Evolutionary conservation across 75 land plant genomes (phyloP).

Genomic region (Picea sitchensis): DNA sequence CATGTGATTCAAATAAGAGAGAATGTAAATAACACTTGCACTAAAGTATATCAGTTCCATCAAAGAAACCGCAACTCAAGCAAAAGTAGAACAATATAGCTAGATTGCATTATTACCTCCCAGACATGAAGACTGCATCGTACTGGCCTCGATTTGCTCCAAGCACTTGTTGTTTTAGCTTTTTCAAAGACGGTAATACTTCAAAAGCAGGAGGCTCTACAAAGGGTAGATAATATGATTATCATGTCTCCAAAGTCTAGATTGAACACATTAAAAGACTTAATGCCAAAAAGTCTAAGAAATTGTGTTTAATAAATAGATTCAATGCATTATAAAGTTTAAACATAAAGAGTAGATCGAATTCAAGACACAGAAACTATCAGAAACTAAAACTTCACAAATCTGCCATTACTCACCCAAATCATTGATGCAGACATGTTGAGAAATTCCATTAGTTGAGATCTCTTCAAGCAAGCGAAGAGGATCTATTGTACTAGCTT

Average conservation of each 20-base stretch:
- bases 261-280: not conserved
- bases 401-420: slow-evolving; percentile 57
- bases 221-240: slow-evolving; percentile 3
- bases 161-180: slow-evolving; percentile 68
- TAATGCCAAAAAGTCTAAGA: not conserved
- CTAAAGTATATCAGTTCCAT: not conserved
- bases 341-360: not conserved
- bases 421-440: slow-evolving; percentile 90
- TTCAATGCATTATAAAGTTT: not conserved
- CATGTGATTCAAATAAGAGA: not conserved
- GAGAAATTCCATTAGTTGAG: slow-evolving; percentile 68
- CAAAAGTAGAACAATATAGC: not conserved
- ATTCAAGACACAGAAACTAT: not conserved
- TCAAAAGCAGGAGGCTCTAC: slow-evolving; percentile 96
- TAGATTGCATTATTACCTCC: slow-evolving; percentile 55
- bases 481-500: slow-evolving; percentile 78
- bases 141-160: slow-evolving; percentile 82
- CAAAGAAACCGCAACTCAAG: not conserved
- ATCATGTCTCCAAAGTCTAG: not conserved
- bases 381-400: not conserved
- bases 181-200: slow-evolving; percentile 83
- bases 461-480: slow-evolving; percentile 64
- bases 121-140: slow-evolving; percentile 98
- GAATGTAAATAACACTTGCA: not conserved
- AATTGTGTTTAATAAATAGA: not conserved